These are phyloP conservation scores for Pseudogymnoascus sp. DNA, from an alignment of 2,329 filamentous ascomycete genomes.

Conservation along the genomic window DNA sequence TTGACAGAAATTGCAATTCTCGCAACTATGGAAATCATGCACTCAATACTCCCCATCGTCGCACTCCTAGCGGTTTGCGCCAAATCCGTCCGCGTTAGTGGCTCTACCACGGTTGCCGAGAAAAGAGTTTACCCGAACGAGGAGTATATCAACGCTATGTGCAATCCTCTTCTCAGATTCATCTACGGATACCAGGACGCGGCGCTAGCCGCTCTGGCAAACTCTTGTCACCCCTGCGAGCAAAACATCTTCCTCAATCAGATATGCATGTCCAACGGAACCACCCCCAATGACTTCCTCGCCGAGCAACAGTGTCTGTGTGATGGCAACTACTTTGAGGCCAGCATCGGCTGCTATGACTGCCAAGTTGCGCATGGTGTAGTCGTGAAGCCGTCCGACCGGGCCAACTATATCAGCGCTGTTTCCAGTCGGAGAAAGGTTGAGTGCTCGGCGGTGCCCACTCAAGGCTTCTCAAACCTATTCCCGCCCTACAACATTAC, in stretches of 20 bases:
- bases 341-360: neutral
- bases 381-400: neutral
- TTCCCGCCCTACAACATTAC: neutral
- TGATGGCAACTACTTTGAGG: conserved; percentile 9
- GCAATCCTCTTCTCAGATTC: neutral
- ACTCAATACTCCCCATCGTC: neutral
- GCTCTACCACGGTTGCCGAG: neutral
- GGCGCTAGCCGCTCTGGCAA: neutral
- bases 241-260: neutral
- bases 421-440: neutral
- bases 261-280: conserved; percentile 9
- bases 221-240: neutral
- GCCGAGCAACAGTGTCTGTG: conserved; percentile 13
- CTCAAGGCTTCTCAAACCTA: neutral
- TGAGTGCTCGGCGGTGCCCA: neutral
- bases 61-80: neutral
- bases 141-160: neutral
- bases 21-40: neutral
- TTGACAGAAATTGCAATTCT: neutral
- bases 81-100: too few relatives aligned
- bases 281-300: conserved; percentile 9
- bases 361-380: neutral
- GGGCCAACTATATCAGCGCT: neutral
- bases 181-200: neutral
- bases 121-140: neutral